Evolutionary conservation across 768 basidiomycete genomes (phyloP), one percentile per base, ranked within the genome.

Genomic region (Lactifluus echinatus): DNA sequence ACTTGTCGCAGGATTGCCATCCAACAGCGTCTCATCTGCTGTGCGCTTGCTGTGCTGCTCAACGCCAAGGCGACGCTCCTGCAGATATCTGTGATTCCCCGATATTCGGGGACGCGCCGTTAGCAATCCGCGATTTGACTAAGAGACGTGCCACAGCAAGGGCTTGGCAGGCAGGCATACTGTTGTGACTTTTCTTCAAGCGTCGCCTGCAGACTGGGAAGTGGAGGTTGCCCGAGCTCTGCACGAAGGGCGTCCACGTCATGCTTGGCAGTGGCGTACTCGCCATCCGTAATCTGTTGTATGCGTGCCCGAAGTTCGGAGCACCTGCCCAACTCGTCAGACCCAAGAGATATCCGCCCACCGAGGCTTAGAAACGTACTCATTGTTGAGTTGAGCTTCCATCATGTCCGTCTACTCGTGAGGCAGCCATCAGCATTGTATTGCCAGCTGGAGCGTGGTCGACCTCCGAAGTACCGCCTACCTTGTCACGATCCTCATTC

Each of bases 401-500:
- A 82, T 77, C 52, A 90, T 69, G 64, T 89, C 89, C 29, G 81
- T 83, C 83, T 76, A 62, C n/a, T 23, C 29, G 7, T 29, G 37
- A 44, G 37, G 40, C 19, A 46, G 40, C 2, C 31, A 21, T 55
- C 31, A 60, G 56, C 17, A 44, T 11, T 36, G 24, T 39, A 33
- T 53, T 24, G 31, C n/a, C 37, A 48, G 43, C 21, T 19, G 23
- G 21, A 8, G 15, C 31, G 49, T 24, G 37, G 21, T 15, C 28
- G 2, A 15, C 31, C 24, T 2, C 23, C 33, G 14, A 4, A 21
- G 34, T 28, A 19, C 34, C 39, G 56, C 60, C 43, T 55, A 75
- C 79, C 76, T 86, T 87, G 73, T 90, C 88, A 14, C 87, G 79
- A 69, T 91, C 88, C 66, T 87, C 85, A 66, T 90, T 90, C 19